Percentiles rank a stretch among this genome's conserved stretches.
Evolutionary conservation across 2,329 filamentous ascomycete species (phyloP).

Genomic region (Fusarium nurragi): DNA sequence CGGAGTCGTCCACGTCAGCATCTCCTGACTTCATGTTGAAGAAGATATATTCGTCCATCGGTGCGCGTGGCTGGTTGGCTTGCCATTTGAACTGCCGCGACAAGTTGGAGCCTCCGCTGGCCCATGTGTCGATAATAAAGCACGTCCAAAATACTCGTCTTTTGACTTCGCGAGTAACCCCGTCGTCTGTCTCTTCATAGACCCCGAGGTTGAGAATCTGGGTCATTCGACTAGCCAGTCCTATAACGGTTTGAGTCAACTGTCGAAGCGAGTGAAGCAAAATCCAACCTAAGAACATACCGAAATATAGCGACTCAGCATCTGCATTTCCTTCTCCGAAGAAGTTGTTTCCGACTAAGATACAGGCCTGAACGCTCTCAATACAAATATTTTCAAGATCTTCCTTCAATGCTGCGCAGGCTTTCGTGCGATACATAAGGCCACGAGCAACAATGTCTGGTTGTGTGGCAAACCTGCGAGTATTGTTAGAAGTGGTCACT

Average conservation of each 20-base stretch:
- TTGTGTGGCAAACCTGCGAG: constrained; percentile 16
- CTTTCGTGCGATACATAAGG: constrained; percentile 27
- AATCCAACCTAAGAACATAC: constrained; percentile 8
- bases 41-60: constrained; percentile 46
- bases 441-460: constrained; percentile 29
- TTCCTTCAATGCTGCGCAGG: constrained; percentile 40
- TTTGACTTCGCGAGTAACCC: constrained; percentile 45
- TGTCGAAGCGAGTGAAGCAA: too few species aligned
- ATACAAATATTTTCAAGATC: constrained; percentile 47
- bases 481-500: not conserved
- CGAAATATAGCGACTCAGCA: constrained; percentile 49
- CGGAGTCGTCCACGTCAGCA: constrained; percentile 14
- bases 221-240: constrained; percentile 48
- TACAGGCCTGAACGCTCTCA: constrained; percentile 49
- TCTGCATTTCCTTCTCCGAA: constrained; percentile 45
- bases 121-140: constrained; percentile 50
- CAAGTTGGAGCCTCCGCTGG: constrained; percentile 45
- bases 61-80: constrained; percentile 26
- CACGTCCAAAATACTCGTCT: constrained; percentile 48
- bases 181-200: constrained; percentile 33
- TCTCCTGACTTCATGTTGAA: constrained; percentile 40
- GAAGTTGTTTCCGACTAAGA: constrained; percentile 47
- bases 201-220: constrained; percentile 46
- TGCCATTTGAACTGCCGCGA: constrained; percentile 43
- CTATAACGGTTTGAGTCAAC: not conserved